Evolutionary conservation across 176 grass and related monocot genomes (phyloP).

Genomic region (Triticum aestivum): IWGSC_CS_RefSeq_v2.1 NC_057804.1:50224791-50225290

Average conservation of each 20-base stretch:
- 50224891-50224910: neutral
- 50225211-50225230: neutral
- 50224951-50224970: neutral
- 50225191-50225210: neutral
- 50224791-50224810: neutral
- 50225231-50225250: neutral
- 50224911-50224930: neutral
- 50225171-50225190: neutral
- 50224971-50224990: neutral
- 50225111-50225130: neutral
- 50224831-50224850: slow-evolving; percentile 5
- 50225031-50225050: neutral
- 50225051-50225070: neutral
- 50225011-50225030: neutral
- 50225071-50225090: neutral
- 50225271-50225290: neutral
- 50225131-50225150: neutral
- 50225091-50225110: neutral
- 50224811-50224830: slow-evolving; percentile 6
- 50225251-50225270: neutral
- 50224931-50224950: neutral
- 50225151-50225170: neutral
- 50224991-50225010: neutral
- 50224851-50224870: neutral
- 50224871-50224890: neutral